These are phyloP conservation scores for Acidiella bohemica DNA, from an alignment of 495 filamentous ascomycete species.

Conservation along the genomic window DNA sequence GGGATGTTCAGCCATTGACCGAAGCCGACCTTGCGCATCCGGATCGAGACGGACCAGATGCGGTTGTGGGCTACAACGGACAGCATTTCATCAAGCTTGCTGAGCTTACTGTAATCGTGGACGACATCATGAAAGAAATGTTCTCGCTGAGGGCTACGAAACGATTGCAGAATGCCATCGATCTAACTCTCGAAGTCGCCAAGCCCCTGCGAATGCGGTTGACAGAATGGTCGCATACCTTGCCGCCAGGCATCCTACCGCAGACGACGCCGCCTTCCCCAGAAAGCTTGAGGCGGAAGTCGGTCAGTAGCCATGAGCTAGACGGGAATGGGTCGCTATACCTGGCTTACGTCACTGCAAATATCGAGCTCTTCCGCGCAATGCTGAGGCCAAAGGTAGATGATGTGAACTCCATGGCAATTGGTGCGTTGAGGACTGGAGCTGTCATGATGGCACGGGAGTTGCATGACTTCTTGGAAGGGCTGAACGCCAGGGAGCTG, in stretches of 20 bases:
- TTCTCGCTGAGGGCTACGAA: slow-evolving; percentile 38
- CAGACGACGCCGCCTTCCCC: neutral
- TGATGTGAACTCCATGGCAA: slow-evolving; percentile 1
- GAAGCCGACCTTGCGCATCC: slow-evolving; percentile 38
- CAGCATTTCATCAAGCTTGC: slow-evolving; percentile 50
- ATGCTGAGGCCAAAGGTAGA: slow-evolving; percentile 11
- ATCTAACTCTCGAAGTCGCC: slow-evolving; percentile 46
- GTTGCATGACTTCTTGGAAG: slow-evolving; percentile 10
- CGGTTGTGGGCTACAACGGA: slow-evolving; percentile 53
- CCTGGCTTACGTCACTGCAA: slow-evolving; percentile 16
- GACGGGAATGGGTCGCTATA: slow-evolving; percentile 12
- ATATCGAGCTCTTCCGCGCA: slow-evolving; percentile 17
- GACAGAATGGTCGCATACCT: slow-evolving; percentile 44
- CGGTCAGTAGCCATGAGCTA: slow-evolving; percentile 4
- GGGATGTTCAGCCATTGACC: slow-evolving; percentile 42
- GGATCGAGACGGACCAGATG: slow-evolving; percentile 39
- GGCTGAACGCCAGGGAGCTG: slow-evolving; percentile 10
- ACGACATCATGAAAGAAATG: slow-evolving; percentile 47
- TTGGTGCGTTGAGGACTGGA: slow-evolving; percentile 11
- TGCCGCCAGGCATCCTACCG: slow-evolving; percentile 33
- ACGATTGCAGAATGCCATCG: slow-evolving; percentile 13
- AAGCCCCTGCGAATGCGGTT: slow-evolving; percentile 47
- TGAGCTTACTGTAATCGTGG: slow-evolving; percentile 44
- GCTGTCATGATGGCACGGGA: slow-evolving; percentile 10
- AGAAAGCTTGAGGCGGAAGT: neutral